Percentiles rank a stretch among this genome's conserved stretches.
phyloP scores from a whole-genome alignment of 2,329 filamentous ascomycete species.

The Pseudogymnoascus sp. region DNA sequence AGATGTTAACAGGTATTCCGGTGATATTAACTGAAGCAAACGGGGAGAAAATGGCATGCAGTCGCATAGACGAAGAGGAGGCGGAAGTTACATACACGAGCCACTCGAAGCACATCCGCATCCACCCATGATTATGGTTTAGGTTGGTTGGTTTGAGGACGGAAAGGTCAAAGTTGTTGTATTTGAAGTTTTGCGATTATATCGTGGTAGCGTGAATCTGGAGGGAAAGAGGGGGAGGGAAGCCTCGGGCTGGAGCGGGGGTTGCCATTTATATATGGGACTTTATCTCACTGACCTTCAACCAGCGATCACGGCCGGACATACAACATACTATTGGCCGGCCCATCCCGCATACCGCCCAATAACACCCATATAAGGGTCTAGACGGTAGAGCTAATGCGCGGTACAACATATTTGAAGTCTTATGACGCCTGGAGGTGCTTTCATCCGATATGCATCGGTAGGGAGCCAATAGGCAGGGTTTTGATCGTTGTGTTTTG shows the following conservation, averaged over 20 bases:
- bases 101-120: not conserved
- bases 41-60: not conserved
- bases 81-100: not conserved
- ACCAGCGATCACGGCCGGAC: not conserved
- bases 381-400: not conserved
- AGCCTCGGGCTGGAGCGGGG: not conserved
- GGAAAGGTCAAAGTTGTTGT: not conserved
- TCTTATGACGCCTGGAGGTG: not conserved
- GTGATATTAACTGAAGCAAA: not conserved
- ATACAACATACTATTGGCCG: slow-evolving; percentile 1
- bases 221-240: not conserved
- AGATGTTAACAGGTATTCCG: not conserved
- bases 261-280: not conserved
- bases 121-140: slow-evolving; percentile 1
- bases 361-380: not conserved
- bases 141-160: not conserved
- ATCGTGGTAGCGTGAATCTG: not conserved
- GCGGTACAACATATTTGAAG: not conserved
- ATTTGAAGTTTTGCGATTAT: not conserved
- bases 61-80: not conserved
- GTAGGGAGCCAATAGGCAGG: not conserved
- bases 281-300: not conserved
- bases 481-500: not conserved
- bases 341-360: not conserved
- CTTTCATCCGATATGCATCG: not conserved